These are phyloP conservation scores for Casuarina cunninghamiana DNA, from an alignment of 306 rosid species.

Conservation along the genomic window DNA sequence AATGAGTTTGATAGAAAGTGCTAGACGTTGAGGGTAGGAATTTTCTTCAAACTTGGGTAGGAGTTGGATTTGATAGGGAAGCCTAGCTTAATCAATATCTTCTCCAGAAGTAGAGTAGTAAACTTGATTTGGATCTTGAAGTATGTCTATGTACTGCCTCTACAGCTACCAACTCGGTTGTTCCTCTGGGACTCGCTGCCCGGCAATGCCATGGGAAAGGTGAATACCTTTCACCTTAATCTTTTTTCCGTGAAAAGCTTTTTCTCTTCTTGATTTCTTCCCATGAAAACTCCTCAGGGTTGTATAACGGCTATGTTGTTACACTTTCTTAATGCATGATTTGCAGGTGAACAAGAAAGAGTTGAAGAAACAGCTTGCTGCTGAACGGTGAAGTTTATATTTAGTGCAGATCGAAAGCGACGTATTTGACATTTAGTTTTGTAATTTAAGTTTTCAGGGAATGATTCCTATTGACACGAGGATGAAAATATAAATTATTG, in stretches of 20 bases:
- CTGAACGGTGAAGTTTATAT: conserved; percentile 30
- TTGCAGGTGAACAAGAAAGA: conserved; percentile 89
- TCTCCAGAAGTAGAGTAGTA: neutral
- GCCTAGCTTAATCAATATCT: neutral
- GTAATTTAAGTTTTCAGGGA: neutral
- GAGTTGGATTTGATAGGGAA: neutral
- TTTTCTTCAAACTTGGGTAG: neutral
- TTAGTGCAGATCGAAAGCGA: conserved; percentile 4
- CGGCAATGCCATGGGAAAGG: conserved; percentile 99
- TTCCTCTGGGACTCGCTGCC: conserved; percentile 75
- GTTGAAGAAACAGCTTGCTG: conserved; percentile 60
- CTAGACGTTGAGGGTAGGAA: neutral
- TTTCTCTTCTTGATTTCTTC: neutral
- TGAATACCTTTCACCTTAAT: conserved; percentile 25
- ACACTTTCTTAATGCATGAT: conserved; percentile 20
- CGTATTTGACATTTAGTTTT: neutral
- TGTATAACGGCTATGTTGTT: neutral
- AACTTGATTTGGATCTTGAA: neutral
- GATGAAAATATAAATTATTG: neutral
- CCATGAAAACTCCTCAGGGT: conserved; percentile 4
- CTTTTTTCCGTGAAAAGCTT: neutral
- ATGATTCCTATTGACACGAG: too few species aligned
- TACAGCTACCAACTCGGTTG: conserved; percentile 70
- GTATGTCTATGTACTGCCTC: conserved; percentile 5
- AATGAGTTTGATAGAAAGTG: too few species aligned